Evolutionary conservation across 2,329 filamentous ascomycete genomes (phyloP).

Genomic region (Arthrinium phaeospermum): DNA sequence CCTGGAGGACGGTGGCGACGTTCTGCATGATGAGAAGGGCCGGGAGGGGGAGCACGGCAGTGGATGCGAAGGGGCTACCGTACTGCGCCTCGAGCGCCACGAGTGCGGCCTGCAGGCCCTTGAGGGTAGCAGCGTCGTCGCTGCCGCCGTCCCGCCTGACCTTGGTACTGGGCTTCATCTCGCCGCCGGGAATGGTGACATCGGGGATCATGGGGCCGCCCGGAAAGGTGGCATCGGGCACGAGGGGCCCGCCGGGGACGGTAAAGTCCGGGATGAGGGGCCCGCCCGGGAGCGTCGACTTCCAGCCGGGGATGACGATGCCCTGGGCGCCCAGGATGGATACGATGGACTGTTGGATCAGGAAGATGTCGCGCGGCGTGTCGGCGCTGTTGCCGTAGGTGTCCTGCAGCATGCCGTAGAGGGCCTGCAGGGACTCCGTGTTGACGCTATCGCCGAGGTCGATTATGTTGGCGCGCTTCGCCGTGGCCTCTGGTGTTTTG

Average conservation of each 20-base stretch:
- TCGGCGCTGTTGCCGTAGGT: slow-evolving; percentile 31
- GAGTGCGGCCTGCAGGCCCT: slow-evolving; percentile 29
- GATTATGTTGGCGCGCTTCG: slow-evolving; percentile 30
- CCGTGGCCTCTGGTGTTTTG: slow-evolving; percentile 8
- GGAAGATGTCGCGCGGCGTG: slow-evolving; percentile 32
- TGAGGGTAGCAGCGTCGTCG: slow-evolving; percentile 29
- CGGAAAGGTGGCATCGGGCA: slow-evolving; percentile 37
- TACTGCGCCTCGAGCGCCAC: slow-evolving; percentile 31
- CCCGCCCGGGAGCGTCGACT: slow-evolving; percentile 35
- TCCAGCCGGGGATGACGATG: slow-evolving; percentile 16
- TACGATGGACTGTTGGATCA: slow-evolving; percentile 35
- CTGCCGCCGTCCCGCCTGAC: slow-evolving; percentile 35
- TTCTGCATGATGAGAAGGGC: slow-evolving; percentile 34
- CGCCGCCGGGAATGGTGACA: slow-evolving; percentile 33
- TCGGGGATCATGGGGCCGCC: slow-evolving; percentile 39
- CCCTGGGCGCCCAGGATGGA: slow-evolving; percentile 27
- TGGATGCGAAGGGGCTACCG: slow-evolving; percentile 27
- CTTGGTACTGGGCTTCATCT: slow-evolving; percentile 37
- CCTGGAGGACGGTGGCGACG: slow-evolving; percentile 33
- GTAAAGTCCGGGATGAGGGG: slow-evolving; percentile 37
- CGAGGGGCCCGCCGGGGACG: slow-evolving; percentile 34
- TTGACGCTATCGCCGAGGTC: slow-evolving; percentile 29
- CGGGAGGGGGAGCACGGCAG: slow-evolving; percentile 30
- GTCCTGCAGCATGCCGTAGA: slow-evolving; percentile 29
- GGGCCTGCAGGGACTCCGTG: slow-evolving; percentile 30